Base-by-base conservation (phyloP, 2,329 filamentous ascomycete genomes). In the Claviceps lovelessii region DNA sequence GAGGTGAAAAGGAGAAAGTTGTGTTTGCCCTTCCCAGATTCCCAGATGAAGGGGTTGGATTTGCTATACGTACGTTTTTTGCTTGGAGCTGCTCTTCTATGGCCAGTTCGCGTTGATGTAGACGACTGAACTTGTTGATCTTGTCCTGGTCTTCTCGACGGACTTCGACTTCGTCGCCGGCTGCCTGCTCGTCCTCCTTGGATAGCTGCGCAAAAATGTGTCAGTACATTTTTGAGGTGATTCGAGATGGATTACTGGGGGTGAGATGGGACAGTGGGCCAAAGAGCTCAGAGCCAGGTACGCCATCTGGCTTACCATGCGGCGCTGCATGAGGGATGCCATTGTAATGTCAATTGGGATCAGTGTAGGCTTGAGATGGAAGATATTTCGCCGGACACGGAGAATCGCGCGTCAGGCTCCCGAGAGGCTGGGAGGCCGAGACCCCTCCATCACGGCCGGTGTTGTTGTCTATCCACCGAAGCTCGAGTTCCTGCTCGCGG, bases 91-190 rank as follows among this genome's bases (percentile, higher is more conserved):
- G 83, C 50, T 94, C 90, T 66, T 94, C 84, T 4, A 97, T 69
- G 3, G 77, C 71, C 39, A 86, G 77, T 68, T 95, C 87, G 52
- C 88, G 85, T 68, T 94, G 89, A 69, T 98, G 93, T 59, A 98
- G 76, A 48, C 90, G 84, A 70, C 90, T 96, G 77, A 98, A 98
- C 60, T 84, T 85, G 73, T 98, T 98, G 81, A 98, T 98, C 73
- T 93, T 95, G 74, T 97, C 90, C 71, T 98, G 93, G 68, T 98
- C 93, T 69, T 97, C 90, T 65, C 90, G 86, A 57, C 93, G 87
- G 56, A 98, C 93, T 71, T 96, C 88, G 63, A 90, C 85, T 67
- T 98, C 93, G 61, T 93, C 86, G 58, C 81, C 79, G 23, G 83
- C 76, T 56, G 83, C 85, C 23, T 55, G 45, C 72, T 98, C 93